phyloP scores from a whole-genome alignment of 345 rosid species.

The Eucalyptus guilfoylei region DNA sequence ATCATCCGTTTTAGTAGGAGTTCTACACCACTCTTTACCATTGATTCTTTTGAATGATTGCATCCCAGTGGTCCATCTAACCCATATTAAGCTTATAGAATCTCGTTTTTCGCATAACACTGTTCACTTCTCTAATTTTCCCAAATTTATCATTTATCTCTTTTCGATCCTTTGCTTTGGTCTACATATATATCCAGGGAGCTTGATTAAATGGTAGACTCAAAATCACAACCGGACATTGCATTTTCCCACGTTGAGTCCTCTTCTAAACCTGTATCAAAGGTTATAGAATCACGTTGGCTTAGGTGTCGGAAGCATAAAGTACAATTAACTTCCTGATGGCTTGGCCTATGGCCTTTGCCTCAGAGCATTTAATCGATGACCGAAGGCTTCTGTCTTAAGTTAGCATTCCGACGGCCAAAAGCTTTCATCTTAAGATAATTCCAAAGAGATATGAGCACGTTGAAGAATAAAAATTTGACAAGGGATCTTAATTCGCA shows the following conservation, averaged over 20 bases:
- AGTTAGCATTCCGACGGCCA: neutral
- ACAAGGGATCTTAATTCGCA: neutral
- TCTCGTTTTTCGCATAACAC: too few species aligned
- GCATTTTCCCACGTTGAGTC: neutral
- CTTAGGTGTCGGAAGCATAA: neutral
- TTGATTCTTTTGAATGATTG: neutral
- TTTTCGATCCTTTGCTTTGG: neutral
- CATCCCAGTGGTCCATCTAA: accelerated
- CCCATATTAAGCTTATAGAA: neutral
- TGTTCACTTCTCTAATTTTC: accelerated
- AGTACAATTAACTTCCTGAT: neutral
- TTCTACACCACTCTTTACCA: accelerated
- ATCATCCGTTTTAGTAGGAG: accelerated
- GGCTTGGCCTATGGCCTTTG: neutral
- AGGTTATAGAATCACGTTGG: too few species aligned
- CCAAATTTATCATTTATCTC: too few species aligned
- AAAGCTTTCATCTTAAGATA: neutral
- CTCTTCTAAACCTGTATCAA: too few species aligned
- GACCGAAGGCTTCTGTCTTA: neutral
- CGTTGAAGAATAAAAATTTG: neutral
- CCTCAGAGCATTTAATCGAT: neutral
- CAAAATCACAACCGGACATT: neutral
- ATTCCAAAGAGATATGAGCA: neutral
- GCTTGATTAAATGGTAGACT: neutral
- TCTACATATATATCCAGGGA: neutral